Evolutionary conservation across 805 yeast genomes (phyloP).

Genomic region (Kluyveromyces nonfermentans): DNA sequence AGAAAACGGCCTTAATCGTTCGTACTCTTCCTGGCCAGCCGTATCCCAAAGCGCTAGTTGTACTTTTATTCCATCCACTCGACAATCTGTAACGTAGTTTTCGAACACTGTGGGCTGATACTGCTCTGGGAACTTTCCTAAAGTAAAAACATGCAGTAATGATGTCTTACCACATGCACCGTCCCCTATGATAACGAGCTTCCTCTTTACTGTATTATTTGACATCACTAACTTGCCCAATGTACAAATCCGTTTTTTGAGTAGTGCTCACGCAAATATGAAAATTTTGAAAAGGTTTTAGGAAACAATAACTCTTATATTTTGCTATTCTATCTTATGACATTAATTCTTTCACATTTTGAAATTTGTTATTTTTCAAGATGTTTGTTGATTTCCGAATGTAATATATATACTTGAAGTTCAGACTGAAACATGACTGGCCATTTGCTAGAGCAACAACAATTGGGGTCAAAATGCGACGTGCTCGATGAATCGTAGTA

Average conservation of each 20-base stretch:
- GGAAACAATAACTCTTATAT: too few species aligned
- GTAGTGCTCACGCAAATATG: too few species aligned
- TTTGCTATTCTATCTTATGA: background rate
- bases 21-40: conserved; percentile 95
- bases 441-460: too few species aligned
- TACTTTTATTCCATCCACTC: conserved; percentile 89
- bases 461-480: too few species aligned
- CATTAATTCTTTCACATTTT: background rate
- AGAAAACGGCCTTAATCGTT: conserved; percentile 76
- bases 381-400: background rate
- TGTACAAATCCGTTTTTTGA: too few species aligned
- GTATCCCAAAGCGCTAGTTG: conserved; percentile 90
- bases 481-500: too few species aligned
- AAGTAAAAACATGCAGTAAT: conserved; percentile 77
- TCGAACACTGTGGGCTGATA: conserved; percentile 93
- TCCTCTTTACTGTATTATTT: conserved; percentile 43
- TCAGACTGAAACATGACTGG: background rate
- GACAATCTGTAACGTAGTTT: conserved; percentile 86
- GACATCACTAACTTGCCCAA: conserved; percentile 14
- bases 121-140: conserved; percentile 88
- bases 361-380: background rate
- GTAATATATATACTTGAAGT: too few species aligned
- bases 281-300: too few species aligned
- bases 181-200: conserved; percentile 86
- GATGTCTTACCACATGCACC: conserved; percentile 96